Evolutionary conservation across 164 flowering plant genomes (phyloP), one percentile per base, ranked within the genome.

Genomic region (Kingdonia uniflora): DNA sequence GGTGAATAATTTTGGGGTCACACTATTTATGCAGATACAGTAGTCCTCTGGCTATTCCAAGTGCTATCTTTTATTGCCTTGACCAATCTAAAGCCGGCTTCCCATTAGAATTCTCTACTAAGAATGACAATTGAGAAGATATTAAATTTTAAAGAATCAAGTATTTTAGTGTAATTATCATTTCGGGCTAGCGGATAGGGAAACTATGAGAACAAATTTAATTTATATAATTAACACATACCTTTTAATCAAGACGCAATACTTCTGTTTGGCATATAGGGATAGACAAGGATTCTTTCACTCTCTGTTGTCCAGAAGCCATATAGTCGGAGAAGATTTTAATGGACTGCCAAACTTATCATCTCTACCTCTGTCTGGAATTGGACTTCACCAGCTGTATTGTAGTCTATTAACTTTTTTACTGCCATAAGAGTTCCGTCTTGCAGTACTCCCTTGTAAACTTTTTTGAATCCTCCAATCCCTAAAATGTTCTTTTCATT

Each of bases 331-430:
- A 86, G 84, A 48, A 86, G 88, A 75, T 83, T 83, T 20, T 90
- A 80, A 63, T 86, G 95, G n/a, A 86, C 72, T 21, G 95, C 95
- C 58, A 83, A 61, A 61, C 95, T 80, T 65, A 86, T 86, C 67
- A 76, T 66, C 74, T 83, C 84, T 16, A 86, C 86, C 72, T 86
- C 95, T 42, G 91, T 86, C 68, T 86, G 95, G 65, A 86, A 86
- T 54, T 86, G 95, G 59, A 78, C 64, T 69, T 83, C 95, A 26
- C 83, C 90, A 52, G 64, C 69, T 6, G 80, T 73, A 64, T 83
- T 86, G 51, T 66, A 78, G 67, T 83, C 95, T 66, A 76, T 83
- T 48, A 86, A 62, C 65, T 91, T 75, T 70, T 86, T 86, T 20
- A 81, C 91, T 25, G 95, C 95, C 43, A 86, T 81, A 21, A 78